Base-by-base conservation (phyloP, 768 basidiomycete genomes). In the Chalciporus sphaerocephalus region DNA sequence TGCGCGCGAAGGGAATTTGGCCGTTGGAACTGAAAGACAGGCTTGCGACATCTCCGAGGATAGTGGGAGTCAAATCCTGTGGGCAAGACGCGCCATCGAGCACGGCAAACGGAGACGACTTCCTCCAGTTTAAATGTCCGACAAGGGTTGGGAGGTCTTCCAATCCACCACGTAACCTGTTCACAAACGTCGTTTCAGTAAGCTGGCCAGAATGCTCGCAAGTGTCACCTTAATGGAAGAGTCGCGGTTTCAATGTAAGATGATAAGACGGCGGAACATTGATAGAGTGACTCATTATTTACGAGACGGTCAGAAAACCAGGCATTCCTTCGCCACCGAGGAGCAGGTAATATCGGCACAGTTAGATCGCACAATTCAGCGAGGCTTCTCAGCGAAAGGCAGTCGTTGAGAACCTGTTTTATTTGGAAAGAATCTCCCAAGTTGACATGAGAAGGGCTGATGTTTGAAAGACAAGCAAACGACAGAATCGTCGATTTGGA, bases 201-300 rank as follows among this genome's bases (percentile, higher is more conserved):
- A 25, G 21, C 21, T 13, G 25, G 10, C 2, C 28, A 11, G 12
- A n/a, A 30, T 13, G 39, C 15, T 2, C 22, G 25, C n/a, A 25
- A 40, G 5, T 18, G n/a, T 48, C 52, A 83, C 83, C 84, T 76
- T 39, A 81, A 56, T 2, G 81, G 79, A 22, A 84, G 65, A 3
- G 83, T 85, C 27, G 67, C 69, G 17, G 70, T 76, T 50, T 85
- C 81, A 11, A 85, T 62, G 48, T 81, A 74, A 27, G 79, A 60
- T 1, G 84, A 78, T 15, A 85, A 58, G 36, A 85, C 60, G 11
- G 82, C 80, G 11, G 83, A 82, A 18, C 68, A 67, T 36, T 77
- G 74, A 60, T 80, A 83, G 5, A 62, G 42, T 38, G 62, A 66
- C 24, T 61, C 51, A 16, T 46, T 56, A 35, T 64, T 38, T 2